A percentile compares a stretch with the other conserved stretches of the same genome.
Conservation (phyloP, 352 stramenopile species). For the Globisporangium echinulatum region DNA sequence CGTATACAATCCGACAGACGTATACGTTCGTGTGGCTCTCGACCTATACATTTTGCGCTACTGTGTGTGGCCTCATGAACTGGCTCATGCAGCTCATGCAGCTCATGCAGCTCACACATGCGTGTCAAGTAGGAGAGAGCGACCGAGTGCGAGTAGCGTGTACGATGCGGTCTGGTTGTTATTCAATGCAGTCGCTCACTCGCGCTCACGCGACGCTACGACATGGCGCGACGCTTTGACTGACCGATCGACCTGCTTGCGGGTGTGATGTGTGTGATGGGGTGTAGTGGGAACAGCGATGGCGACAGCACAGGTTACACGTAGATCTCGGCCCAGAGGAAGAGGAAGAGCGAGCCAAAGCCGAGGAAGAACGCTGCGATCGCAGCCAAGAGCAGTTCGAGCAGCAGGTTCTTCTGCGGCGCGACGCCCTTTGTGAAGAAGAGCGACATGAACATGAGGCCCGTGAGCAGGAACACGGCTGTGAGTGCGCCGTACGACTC, state of each 20-base stretch:
- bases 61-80: no score
- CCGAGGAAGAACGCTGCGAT: conserved; percentile 68
- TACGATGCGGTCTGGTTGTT: no score
- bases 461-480: conserved; percentile 45
- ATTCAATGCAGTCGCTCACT: neutral
- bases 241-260: neutral
- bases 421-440: conserved; percentile 79
- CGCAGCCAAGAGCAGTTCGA: conserved; percentile 63
- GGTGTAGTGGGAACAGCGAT: no score
- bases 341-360: conserved; percentile 81
- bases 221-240: no score
- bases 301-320: conserved; percentile 29
- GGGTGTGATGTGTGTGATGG: neutral
- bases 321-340: conserved; percentile 87
- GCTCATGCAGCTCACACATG: no score
- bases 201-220: neutral
- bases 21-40: no score
- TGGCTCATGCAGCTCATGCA: no score
- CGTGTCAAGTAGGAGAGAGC: no score
- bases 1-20: no score
- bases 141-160: no score
- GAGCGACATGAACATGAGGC: conserved; percentile 70
- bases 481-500: conserved; percentile 67
- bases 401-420: conserved; percentile 69
- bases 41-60: no score